Evolutionary conservation across 2,329 filamentous ascomycete species (phyloP).

Genomic region (Orbilia quercus): DNA sequence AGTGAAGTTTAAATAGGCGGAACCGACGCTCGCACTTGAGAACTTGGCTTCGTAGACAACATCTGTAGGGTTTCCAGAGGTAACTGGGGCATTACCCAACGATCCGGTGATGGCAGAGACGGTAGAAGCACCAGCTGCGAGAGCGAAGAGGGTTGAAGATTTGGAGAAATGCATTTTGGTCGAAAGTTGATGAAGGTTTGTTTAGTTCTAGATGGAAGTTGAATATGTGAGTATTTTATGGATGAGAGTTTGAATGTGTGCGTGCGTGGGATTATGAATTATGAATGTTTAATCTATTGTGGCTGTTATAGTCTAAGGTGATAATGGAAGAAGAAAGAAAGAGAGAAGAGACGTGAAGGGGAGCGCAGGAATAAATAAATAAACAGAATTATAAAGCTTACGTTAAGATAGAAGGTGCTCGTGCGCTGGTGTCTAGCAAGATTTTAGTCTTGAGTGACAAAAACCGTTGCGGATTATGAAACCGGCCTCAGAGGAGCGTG

Average conservation of each 20-base stretch:
- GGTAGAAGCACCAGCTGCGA: conserved; percentile 20
- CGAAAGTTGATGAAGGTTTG: conserved; percentile 2
- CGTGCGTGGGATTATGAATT: neutral
- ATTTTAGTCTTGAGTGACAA: neutral
- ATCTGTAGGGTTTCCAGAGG: conserved; percentile 22
- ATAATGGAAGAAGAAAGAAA: neutral
- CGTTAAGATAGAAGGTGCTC: neutral
- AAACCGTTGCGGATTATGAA: conserved; percentile 7
- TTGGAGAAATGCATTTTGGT: conserved; percentile 47
- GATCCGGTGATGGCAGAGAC: conserved; percentile 40
- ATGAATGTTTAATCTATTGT: neutral
- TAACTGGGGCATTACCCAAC: conserved; percentile 35
- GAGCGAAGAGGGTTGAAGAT: conserved; percentile 22
- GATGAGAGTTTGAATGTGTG: neutral
- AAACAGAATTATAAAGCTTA: neutral
- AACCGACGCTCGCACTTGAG: conserved; percentile 16
- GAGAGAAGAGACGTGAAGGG: neutral
- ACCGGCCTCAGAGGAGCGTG: conserved; percentile 18
- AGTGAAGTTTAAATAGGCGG: conserved; percentile 44
- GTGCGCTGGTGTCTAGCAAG: neutral
- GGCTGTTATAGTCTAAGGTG: neutral
- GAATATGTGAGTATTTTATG: neutral
- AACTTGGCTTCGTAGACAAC: conserved; percentile 41
- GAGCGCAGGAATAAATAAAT: conserved; percentile 4
- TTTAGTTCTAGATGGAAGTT: too few species aligned